A percentile compares a stretch with the other conserved stretches of the same genome.
These are phyloP conservation scores for Fusarium decemcellulare DNA, from an alignment of 2,329 filamentous ascomycete species.

Conservation along the genomic window DNA sequence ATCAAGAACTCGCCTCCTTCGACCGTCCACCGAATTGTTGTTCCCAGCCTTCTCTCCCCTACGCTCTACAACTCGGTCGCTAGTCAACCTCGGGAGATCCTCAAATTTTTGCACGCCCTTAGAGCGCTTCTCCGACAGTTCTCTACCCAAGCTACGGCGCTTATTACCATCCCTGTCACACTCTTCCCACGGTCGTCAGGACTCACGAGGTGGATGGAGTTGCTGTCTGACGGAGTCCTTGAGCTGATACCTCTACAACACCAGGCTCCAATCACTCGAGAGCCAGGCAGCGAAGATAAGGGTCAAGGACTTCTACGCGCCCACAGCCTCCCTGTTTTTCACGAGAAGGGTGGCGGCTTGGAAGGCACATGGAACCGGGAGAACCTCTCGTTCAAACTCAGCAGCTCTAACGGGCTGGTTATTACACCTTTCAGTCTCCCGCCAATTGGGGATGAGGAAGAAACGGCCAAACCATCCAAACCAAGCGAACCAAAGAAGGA, in stretches of 20 bases:
- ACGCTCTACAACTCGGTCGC: slow-evolving; percentile 81
- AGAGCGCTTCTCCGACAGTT: slow-evolving; percentile 81
- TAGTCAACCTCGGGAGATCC: slow-evolving; percentile 78
- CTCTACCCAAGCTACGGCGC: slow-evolving; percentile 74
- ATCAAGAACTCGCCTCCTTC: slow-evolving; percentile 70
- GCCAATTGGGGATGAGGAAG: slow-evolving; percentile 81
- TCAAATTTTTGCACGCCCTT: slow-evolving; percentile 86
- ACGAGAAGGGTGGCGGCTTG: slow-evolving; percentile 88
- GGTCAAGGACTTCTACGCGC: slow-evolving; percentile 89
- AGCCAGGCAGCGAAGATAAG: slow-evolving; percentile 73
- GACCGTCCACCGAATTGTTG: slow-evolving; percentile 82
- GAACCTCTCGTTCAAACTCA: slow-evolving; percentile 92
- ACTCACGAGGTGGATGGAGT: slow-evolving; percentile 87
- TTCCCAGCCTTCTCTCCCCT: slow-evolving; percentile 92
- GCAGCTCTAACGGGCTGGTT: slow-evolving; percentile 82
- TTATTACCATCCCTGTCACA: slow-evolving; percentile 84
- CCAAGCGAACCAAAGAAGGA: slow-evolving; percentile 73
- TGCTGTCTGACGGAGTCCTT: slow-evolving; percentile 86
- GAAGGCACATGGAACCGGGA: slow-evolving; percentile 79
- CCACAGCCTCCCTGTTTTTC: slow-evolving; percentile 85
- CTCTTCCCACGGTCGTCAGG: slow-evolving; percentile 84
- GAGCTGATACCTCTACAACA: slow-evolving; percentile 81
- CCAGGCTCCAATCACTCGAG: slow-evolving; percentile 67
- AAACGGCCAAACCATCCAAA: slow-evolving; percentile 53
- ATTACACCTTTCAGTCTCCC: slow-evolving; percentile 93